Evolutionary conservation across 2,329 filamentous ascomycete species (phyloP), one percentile per base, ranked within the genome.

Genomic region (Stemphylium vesicarium): DNA sequence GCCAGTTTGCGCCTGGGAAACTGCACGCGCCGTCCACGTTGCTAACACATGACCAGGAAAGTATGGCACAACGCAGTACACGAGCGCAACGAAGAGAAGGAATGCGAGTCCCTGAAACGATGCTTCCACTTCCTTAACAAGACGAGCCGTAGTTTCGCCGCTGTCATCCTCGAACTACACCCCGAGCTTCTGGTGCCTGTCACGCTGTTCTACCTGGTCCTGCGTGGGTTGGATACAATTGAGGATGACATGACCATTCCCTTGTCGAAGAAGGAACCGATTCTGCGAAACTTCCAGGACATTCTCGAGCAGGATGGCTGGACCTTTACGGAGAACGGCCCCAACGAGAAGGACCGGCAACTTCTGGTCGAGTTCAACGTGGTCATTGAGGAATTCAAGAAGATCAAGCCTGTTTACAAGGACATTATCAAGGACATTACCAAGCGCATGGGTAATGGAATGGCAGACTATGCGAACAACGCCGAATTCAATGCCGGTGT

Each of bases 161-260:
- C 92, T 41, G 95, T 99, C 73, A 99, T 99, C 62, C 87, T 96
- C 78, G 95, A 99, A 79, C 85, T 99, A 38, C 93, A 97, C 73
- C 92, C 92, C 1, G 94, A 99, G 78, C 87, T 99, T 29, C 85
- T 98, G 32, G 85, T 97, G 36, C 92, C 95, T 20, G 84, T 98
- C 40, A 87, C 88, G 51, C 82, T 98, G 9, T 99, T 99, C 83
- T 99, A 99, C 80, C 85, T 99, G 24, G 85, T 92, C 48, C 84
- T 99, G 50, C 91, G 95, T 57, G 95, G 91, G 41, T 85, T 99
- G 45, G 95, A 99, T 77, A 99, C 95, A n/a, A 91, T 99, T 57
- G 95, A 99, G 79, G 95, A 99, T 81, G 95, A 99, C 77, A 98
- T 97, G 87, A 96, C 92, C 4, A 88, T 99, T 57, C 82, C 89